Base-by-base conservation (phyloP, 2,329 filamentous ascomycete genomes). In the Dactylonectria macrodidyma region DNA sequence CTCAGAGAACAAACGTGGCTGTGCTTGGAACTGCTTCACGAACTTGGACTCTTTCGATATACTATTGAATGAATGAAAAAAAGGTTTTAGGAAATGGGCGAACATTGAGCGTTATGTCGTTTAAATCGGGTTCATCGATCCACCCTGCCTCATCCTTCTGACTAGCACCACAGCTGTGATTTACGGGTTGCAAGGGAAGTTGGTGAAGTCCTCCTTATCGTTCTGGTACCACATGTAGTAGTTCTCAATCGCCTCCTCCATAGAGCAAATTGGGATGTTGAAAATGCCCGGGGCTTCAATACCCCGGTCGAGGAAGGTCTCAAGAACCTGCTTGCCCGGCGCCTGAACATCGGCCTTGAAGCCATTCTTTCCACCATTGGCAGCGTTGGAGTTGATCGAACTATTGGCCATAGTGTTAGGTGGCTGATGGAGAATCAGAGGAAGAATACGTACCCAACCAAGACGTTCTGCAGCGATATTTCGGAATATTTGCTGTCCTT, bases 121-220 rank as follows among this genome's bases (percentile, higher is more conserved):
- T 30, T 5, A 30, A 4, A 30, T 4, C 26, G 7, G 26, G 26
- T 30, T 30, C 4, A 30, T 30, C 26, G 7, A 30, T 30, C 26
- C 26, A 30, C 26, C 26, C 26, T 30, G 26, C 26, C 26, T 30
- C 26, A 4, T 30, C 26, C 26, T 30, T 30, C 36, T 14, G 36
- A 38, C 36, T 9, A 11, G 55, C 2, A 16, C 1, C 11, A 30
- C 2, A 5, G 6, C 5, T 1, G 2, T 16, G n/a, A 55, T 52
- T 36, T 59, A 69, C 51, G 51, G 44, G 7, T 68, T 69, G 57
- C 60, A 69, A n/a, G 67, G 67, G 12, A 69, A 69, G 60, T 65
- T 69, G 36, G 51, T 52, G 65, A 68, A 65, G 16, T 69, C 67
- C 1, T 54, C 33, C 1, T 50, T 59, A 12, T 44, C 33, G 12